Percentiles rank a stretch among this genome's conserved stretches.
Conservation (phyloP, 2,329 filamentous ascomycete genomes). For the Clathrospora elynae region DNA sequence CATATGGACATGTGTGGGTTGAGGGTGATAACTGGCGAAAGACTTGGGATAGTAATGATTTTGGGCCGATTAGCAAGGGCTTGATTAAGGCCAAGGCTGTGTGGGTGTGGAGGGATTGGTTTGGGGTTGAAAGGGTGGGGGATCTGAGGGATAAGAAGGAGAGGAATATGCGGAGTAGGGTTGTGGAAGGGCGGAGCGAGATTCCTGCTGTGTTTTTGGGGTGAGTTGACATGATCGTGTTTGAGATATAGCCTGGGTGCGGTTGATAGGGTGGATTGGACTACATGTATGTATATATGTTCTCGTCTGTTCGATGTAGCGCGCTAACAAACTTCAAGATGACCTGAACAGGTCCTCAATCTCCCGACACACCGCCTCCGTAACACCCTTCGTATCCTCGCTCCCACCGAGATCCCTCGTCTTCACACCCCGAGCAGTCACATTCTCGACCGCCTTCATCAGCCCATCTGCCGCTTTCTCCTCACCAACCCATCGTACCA, state of each 20-base stretch:
- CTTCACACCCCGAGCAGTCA: slow-evolving; percentile 60
- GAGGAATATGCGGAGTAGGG: slow-evolving; percentile 48
- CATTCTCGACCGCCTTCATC: slow-evolving; percentile 65
- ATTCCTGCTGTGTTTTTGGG: slow-evolving; percentile 32
- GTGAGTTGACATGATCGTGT: slow-evolving; percentile 8
- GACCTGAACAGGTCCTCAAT: slow-evolving; percentile 52
- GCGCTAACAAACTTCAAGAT: slow-evolving; percentile 11
- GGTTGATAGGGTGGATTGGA: not conserved
- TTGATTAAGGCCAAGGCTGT: slow-evolving; percentile 77
- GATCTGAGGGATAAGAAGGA: slow-evolving; percentile 59
- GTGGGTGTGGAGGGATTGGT: slow-evolving; percentile 65
- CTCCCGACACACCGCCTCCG: slow-evolving; percentile 61
- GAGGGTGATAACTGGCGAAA: slow-evolving; percentile 82
- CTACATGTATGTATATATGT: slow-evolving; percentile 14
- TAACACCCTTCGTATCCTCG: slow-evolving; percentile 63
- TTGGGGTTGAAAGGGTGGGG: slow-evolving; percentile 56
- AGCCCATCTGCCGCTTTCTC: slow-evolving; percentile 61
- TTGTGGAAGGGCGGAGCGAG: slow-evolving; percentile 44
- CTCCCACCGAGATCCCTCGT: slow-evolving; percentile 66
- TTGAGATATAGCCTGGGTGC: not conserved
- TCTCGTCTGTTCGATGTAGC: not conserved
- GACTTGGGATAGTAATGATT: slow-evolving; percentile 84
- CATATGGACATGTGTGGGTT: slow-evolving; percentile 88
- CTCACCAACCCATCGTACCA: slow-evolving; percentile 68
- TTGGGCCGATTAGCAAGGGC: slow-evolving; percentile 78